Evolutionary conservation across 805 yeast genomes (phyloP), one percentile per base, ranked within the genome.

Genomic region (Candida oleophila): DNA sequence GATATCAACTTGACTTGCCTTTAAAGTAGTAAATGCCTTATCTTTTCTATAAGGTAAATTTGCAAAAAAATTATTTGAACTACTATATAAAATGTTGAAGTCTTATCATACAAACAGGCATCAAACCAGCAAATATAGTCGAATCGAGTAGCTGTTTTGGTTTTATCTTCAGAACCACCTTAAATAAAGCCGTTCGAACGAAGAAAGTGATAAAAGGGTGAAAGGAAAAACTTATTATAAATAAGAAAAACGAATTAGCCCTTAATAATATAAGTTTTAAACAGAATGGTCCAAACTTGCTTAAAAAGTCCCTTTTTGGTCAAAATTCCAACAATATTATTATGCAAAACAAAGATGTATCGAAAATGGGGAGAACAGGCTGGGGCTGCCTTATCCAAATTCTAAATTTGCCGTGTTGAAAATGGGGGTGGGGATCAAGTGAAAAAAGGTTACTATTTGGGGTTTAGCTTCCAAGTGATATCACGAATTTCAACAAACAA

Each of bases 1-100:
- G 70, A 65, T 54, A 65, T 54, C 71, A 66, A 50, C 55, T 60
- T 65, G 69, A 55, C 43, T 5, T 25, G 5, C 11, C 30, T 25
- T 11, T 25, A 25, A n/a, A n/a, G n/a, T n/a, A n/a, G n/a, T n/a
- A n/a, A n/a, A n/a, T n/a, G n/a, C n/a, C n/a, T n/a, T n/a, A n/a
- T n/a, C n/a, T n/a, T n/a, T n/a, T n/a, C n/a, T n/a, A n/a, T n/a
- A n/a, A n/a, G n/a, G n/a, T n/a, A n/a, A n/a, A n/a, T n/a, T n/a
- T n/a, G n/a, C 15, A 16, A 16, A 12, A 15, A 9, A n/a, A 16
- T n/a, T 9, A n/a, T 38, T 18, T 18, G 41, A 20, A 20, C 41
- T 38, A 7, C 15, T 20, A 38, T 18, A 18, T 38, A 18, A n/a
- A 11, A 16, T 36, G 11, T 38, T 15, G 22, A 38, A n/a, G 16